Base-by-base conservation (phyloP, 495 filamentous ascomycete genomes). In the Aspergillus incahuasiensis region DNA sequence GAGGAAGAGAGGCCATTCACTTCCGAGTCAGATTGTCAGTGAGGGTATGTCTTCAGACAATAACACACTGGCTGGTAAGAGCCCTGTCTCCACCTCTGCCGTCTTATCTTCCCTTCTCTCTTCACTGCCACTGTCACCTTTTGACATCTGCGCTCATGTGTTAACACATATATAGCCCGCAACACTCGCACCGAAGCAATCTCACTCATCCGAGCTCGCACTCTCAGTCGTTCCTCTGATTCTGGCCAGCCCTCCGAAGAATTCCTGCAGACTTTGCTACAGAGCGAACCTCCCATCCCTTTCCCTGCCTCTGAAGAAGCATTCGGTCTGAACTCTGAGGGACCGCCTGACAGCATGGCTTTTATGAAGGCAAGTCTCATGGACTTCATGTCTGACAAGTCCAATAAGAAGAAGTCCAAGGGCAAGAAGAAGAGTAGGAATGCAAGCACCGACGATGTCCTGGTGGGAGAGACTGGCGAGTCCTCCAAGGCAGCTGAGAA, bases 391-490 rank as follows among this genome's bases (percentile, higher is more conserved):
- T 18, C 56, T 34, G 7, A 46, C 0, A 51, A 48, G 45, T 43
- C 25, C 18, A 52, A 48, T 28, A 60, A 58, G 41, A 56, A 59
- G n/a, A 59, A 52, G 20, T 57, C 56, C 3, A 57, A 54, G 28
- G 45, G 46, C 6, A 50, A 46, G 22, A 58, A 54, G 41, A 52
- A 43, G 30, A 19, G 32, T 35, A 13, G 22, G 11, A 30, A 46
- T 7, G 21, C 13, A 5, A 24, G 19, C 1, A 20, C 6, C 7
- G 21, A 5, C 11, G 11, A 21, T 6, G 11, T 22, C 3, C 22
- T 22, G 6, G 21, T 35, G 2, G 32, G 13, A 15, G 5, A 35
- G 12, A 9, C 6, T 12, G 32, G 32, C 32, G 32, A 12, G 13
- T 11, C 6, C 2, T 35, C 32, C 6, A 35, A 15, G 2, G 12